Base-by-base conservation (phyloP, 2,329 filamentous ascomycete genomes). In the Triangularia verruculosa region DNA sequence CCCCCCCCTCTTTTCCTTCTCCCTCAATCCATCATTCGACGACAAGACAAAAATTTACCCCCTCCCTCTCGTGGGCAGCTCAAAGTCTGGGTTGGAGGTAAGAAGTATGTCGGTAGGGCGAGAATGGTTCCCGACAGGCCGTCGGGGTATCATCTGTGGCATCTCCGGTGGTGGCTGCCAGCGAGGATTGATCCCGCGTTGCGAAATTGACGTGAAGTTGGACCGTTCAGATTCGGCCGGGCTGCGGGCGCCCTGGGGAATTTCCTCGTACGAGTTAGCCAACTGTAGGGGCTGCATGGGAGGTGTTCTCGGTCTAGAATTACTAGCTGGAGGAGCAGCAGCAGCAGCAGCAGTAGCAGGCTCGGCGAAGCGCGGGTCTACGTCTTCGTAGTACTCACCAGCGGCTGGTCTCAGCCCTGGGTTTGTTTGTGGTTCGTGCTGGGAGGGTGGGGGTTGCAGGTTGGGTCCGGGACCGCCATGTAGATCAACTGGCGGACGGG, bases 191-290 rank as follows among this genome's bases (percentile, higher is more conserved):
- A 97, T 80, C 1, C 91, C 90, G 32, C 94, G 86, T 76, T 97
- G 93, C 0, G 90, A 94, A 54, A 98, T 89, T 11, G 91, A 95
- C 1, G 94, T 97, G 77, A 97, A 97, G 70, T 90, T 91, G 54
- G 89, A 94, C 24, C 86, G 84, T 72, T 97, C 92, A 66, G 90
- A 94, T 70, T 88, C 85, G 28, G 88, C 86, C 30, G 91, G 93
- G 71, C 88, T 94, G 70, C 90, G 85, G 54, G 84, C 77, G 53
- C 83, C 83, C 61, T 73, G 68, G 67, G 75, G 62, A 72, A 74
- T 67, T 74, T 75, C 74, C 58, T 75, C 73, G 68, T 74, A 74
- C 34, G 70, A 67, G 68, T 69, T 70, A 64, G 70, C 69, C 52
- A 68, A 53, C 30, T 71, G 69, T 52, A 72, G 61, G 62, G 65